Conservation (phyloP, 2,329 filamentous ascomycete genomes). For the Epichloe festucae region DNA sequence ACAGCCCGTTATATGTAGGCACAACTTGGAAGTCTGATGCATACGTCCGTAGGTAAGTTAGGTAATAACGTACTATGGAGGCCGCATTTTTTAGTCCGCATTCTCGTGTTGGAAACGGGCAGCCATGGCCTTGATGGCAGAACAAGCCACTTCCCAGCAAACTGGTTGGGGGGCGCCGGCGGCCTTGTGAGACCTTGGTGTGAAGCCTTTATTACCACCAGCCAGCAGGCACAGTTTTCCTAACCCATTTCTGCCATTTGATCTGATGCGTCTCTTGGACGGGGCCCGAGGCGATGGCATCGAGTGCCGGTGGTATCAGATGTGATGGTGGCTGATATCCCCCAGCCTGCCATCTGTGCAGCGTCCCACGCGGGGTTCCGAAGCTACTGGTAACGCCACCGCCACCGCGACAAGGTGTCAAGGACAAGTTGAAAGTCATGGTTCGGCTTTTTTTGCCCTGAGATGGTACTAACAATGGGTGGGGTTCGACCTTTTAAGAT, state of each 20-base stretch:
- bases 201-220: background rate
- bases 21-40: too few species aligned
- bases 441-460: too few species aligned
- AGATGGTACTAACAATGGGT: too few species aligned
- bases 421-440: too few species aligned
- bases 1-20: too few species aligned
- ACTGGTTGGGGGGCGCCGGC: background rate
- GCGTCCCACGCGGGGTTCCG: too few species aligned
- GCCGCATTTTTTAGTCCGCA: background rate
- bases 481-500: too few species aligned
- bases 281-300: background rate
- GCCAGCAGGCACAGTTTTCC: background rate
- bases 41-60: too few species aligned
- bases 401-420: too few species aligned
- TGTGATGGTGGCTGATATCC: background rate
- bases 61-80: too few species aligned
- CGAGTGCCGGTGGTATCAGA: background rate
- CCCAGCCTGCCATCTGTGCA: background rate
- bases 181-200: background rate
- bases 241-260: background rate
- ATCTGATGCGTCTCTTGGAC: background rate
- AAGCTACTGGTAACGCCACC: too few species aligned
- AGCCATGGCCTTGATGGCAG: background rate
- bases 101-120: background rate
- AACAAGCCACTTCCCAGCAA: conserved; percentile 3